These are phyloP conservation scores for Euphorbia peplus DNA, from an alignment of 345 rosid genomes.

Conservation along the genomic window DNA sequence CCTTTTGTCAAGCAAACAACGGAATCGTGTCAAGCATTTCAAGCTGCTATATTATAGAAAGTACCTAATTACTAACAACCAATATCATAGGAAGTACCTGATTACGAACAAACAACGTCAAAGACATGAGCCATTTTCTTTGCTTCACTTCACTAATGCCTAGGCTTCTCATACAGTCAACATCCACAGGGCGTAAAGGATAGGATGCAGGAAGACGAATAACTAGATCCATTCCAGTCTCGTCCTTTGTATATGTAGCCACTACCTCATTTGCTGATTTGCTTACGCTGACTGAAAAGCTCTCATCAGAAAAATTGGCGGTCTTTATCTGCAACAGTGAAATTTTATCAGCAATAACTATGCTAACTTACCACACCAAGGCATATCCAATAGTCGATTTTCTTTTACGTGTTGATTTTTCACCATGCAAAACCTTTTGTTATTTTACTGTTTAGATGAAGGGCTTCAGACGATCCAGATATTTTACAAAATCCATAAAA, in stretches of 20 bases:
- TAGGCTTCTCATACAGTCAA: constrained; percentile 79
- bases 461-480: background rate
- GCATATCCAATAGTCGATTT: background rate
- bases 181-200: constrained; percentile 81
- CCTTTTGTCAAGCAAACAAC: background rate
- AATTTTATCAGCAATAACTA: constrained; percentile 11
- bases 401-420: background rate
- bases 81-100: constrained; percentile 72
- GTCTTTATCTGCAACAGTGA: constrained; percentile 71
- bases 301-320: constrained; percentile 75
- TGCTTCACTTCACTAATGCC: constrained; percentile 92
- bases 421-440: background rate
- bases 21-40: background rate
- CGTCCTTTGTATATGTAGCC: constrained; percentile 92
- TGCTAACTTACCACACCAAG: background rate
- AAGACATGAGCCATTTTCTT: constrained; percentile 96
- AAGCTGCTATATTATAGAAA: background rate
- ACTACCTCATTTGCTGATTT: constrained; percentile 94
- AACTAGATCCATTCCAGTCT: constrained; percentile 90
- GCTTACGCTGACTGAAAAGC: constrained; percentile 77
- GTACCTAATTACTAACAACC: constrained; percentile 93
- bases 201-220: constrained; percentile 87
- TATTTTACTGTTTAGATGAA: background rate
- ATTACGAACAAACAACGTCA: constrained; percentile 85
- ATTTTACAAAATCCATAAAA: background rate